phyloP scores from a whole-genome alignment of 2,329 filamentous ascomycete species.

The Daldinia sp. region DNA sequence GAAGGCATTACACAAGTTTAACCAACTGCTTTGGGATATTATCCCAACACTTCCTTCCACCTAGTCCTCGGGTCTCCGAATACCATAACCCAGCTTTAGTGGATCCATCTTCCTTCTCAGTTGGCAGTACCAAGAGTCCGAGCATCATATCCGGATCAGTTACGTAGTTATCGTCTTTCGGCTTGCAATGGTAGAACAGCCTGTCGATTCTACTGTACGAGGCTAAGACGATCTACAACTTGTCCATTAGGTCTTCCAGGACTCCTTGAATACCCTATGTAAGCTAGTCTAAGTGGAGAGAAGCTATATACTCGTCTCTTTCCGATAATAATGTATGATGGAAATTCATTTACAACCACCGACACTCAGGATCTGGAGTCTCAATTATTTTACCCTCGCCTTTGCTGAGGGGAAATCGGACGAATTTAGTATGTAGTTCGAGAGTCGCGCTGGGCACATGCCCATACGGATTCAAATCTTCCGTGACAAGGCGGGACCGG shows the following conservation, averaged over 20 bases:
- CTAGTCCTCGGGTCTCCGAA: not conserved
- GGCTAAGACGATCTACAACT: not conserved
- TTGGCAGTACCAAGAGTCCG: not conserved
- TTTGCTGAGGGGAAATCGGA: not conserved
- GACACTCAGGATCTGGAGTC: not conserved
- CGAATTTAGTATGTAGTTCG: not conserved
- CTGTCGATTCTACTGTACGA: not conserved
- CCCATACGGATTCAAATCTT: not conserved
- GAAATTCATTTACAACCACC: not conserved
- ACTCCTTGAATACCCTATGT: not conserved
- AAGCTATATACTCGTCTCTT: not conserved
- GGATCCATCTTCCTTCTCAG: not conserved
- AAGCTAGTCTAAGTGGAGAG: not conserved
- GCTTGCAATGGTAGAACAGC: not conserved
- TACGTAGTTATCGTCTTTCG: not conserved
- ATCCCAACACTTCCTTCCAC: not conserved
- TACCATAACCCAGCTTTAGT: not conserved
- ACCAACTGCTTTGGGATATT: not conserved
- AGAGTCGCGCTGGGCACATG: not conserved
- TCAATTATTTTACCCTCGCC: not conserved
- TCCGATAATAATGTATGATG: not conserved
- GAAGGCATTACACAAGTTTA: no score
- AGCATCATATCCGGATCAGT: not conserved
- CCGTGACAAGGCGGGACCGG: not conserved
- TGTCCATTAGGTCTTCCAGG: not conserved